Base-by-base conservation (phyloP, 129 eudicot genomes). In the Lactuca sativa region DNA sequence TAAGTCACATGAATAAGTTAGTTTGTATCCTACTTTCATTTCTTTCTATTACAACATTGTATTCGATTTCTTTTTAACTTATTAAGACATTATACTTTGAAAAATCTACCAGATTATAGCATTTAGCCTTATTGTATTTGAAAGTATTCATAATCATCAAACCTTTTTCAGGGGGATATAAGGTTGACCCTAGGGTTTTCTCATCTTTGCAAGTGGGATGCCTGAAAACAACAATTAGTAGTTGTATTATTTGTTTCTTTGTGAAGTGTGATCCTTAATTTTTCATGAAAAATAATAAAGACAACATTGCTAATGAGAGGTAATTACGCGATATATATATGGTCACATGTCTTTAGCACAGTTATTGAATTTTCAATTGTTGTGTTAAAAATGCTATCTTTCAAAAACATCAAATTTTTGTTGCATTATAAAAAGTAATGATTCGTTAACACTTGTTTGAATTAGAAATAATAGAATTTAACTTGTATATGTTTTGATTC, bases 341-440 rank as follows among this genome's bases (percentile, higher is more conserved):
- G 30, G 30, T 25, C 30, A 25, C 30, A 25, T 25, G 30, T 25
- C 30, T 25, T 25, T 25, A 25, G 30, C 30, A 25, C 30, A 25
- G 2, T 25, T 25, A 25, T 25, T 25, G 30, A 25, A 0, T 1
- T 25, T 25, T 25, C 30, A 25, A 25, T 25, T 1, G 30, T 25
- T 25, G 30, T 25, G 30, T 58, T 4, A 25, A 56, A 14, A 56
- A 64, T 40, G 34, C 15, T 13, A 40, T 21, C 44, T 36, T 25
- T 43, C 2, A 70, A 56, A 44, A 59, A 34, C 49, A 33, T 44
- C 5, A 21, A 36, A 0, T 1, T 7, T 17, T 32, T 60, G 4
- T 7, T 62, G 56, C 63, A 73, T 37, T 73, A 18, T 54, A 4
- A 15, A 15, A 73, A 73, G 56, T 63, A 51, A 36, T 17, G 21